Evolutionary conservation across 2,329 filamentous ascomycete species (phyloP).

Genomic region (Apiospora aurea): DNA sequence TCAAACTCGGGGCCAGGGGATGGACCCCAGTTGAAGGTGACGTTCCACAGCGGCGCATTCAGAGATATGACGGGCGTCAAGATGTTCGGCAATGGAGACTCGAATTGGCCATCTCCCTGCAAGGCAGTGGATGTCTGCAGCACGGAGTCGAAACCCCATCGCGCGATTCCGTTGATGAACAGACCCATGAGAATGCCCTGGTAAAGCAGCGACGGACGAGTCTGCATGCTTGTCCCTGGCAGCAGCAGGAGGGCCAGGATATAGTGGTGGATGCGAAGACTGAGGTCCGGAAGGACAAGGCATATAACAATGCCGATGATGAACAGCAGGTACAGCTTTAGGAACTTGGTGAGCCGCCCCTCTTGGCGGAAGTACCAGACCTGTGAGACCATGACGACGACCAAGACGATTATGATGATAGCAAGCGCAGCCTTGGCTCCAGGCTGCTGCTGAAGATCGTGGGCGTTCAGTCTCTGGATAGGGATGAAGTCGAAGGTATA

Average conservation of each 20-base stretch:
- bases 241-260: slow-evolving; percentile 86
- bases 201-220: slow-evolving; percentile 81
- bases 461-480: slow-evolving; percentile 87
- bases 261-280: slow-evolving; percentile 90
- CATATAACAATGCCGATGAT: slow-evolving; percentile 71
- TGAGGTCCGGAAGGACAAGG: slow-evolving; percentile 76
- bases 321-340: slow-evolving; percentile 79
- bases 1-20: slow-evolving; percentile 65
- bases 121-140: slow-evolving; percentile 82
- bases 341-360: slow-evolving; percentile 78
- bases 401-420: slow-evolving; percentile 75
- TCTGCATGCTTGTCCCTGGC: slow-evolving; percentile 89
- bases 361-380: slow-evolving; percentile 87
- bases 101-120: slow-evolving; percentile 70
- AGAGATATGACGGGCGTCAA: slow-evolving; percentile 55
- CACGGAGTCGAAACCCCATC: slow-evolving; percentile 92
- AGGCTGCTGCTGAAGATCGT: slow-evolving; percentile 88
- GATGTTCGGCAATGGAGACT: slow-evolving; percentile 66
- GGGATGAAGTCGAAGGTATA: slow-evolving; percentile 96
- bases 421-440: slow-evolving; percentile 85
- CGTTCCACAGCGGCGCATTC: slow-evolving; percentile 63
- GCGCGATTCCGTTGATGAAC: slow-evolving; percentile 91
- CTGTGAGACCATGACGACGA: slow-evolving; percentile 74
- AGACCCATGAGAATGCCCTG: slow-evolving; percentile 90
- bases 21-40: slow-evolving; percentile 65